phyloP scores from a whole-genome alignment of 108 stramenopile species.

The Thalassiosira profunda region DNA sequence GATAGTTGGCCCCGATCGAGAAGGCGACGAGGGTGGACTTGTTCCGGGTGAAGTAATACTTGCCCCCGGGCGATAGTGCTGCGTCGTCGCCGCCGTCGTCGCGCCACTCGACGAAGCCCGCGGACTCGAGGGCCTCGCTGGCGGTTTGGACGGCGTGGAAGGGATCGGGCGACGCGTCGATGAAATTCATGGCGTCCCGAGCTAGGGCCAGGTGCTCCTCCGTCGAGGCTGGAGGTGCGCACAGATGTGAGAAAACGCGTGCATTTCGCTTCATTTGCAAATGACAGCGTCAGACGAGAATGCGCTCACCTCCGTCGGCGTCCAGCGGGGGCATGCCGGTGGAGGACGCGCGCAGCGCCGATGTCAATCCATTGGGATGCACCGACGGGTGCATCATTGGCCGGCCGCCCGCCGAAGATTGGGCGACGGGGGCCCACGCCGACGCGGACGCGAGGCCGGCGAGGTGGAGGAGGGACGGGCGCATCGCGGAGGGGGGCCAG shows the following conservation, averaged over 20 bases:
- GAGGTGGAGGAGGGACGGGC: conserved; percentile 1
- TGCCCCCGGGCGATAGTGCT: conserved; percentile 62
- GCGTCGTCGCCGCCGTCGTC: conserved; percentile 20
- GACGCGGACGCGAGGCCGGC: not conserved
- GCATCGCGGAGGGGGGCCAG: not conserved
- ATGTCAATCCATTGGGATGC: too few relatives aligned
- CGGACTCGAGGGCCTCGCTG: conserved; percentile 47
- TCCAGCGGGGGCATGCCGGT: too few relatives aligned
- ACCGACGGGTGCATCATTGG: too few relatives aligned
- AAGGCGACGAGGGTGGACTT: conserved; percentile 94
- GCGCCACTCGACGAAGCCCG: conserved; percentile 70
- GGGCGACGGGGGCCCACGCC: not conserved
- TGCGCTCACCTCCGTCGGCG: too few relatives aligned
- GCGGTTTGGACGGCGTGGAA: conserved; percentile 80
- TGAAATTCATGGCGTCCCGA: conserved; percentile 66
- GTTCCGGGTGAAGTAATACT: conserved; percentile 96
- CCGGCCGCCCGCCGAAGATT: too few relatives aligned
- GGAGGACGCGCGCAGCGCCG: too few relatives aligned
- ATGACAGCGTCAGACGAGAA: too few relatives aligned
- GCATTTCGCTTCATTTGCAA: too few relatives aligned
- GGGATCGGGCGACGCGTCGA: conserved; percentile 80
- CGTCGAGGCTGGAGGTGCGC: too few relatives aligned
- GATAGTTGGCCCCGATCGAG: conserved; percentile 78
- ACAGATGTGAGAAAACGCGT: too few relatives aligned
- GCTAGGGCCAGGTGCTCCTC: conserved; percentile 69